Percentiles rank a stretch among this genome's conserved stretches.
Evolutionary conservation across 768 basidiomycete species (phyloP).

Genomic region (Leccinum subgranulosum): DNA sequence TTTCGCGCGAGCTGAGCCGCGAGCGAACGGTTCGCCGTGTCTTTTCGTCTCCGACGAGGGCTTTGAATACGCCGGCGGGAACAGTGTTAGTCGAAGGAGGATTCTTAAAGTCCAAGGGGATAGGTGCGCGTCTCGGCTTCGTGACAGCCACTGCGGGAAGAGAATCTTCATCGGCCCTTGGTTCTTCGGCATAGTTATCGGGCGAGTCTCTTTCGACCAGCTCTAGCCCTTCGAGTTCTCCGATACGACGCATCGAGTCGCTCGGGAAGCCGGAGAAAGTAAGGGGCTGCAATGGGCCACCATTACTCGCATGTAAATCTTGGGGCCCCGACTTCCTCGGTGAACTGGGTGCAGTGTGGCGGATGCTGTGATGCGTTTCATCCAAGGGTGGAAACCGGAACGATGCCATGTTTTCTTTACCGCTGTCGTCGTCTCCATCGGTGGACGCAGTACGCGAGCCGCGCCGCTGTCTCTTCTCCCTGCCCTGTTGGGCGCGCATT

Average conservation of each 20-base stretch:
- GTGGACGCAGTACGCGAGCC: conserved; percentile 38
- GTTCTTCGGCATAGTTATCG: conserved; percentile 7
- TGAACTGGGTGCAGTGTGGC: conserved; percentile 43
- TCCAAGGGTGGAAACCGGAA: conserved; percentile 69
- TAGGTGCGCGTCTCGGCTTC: conserved; percentile 64
- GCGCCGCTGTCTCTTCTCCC: conserved; percentile 75
- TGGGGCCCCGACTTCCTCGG: conserved; percentile 32
- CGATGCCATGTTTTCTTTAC: conserved; percentile 59
- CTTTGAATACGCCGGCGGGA: conserved; percentile 85
- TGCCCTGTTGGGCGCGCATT: conserved; percentile 51
- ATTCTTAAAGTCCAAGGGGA: conserved; percentile 76
- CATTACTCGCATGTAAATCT: conserved; percentile 14
- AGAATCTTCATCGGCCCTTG: conserved; percentile 12
- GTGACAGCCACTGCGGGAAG: conserved; percentile 15
- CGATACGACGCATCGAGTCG: conserved; percentile 25
- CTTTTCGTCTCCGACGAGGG: conserved; percentile 64
- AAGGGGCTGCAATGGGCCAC: conserved; percentile 42
- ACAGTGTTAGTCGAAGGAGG: conserved; percentile 68
- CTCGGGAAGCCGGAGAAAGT: conserved; percentile 64
- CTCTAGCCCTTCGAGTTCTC: conserved; percentile 11
- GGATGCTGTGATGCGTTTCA: conserved; percentile 48
- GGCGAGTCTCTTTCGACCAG: conserved; percentile 8
- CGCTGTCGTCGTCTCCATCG: conserved; percentile 47
- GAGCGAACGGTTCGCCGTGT: conserved; percentile 73
- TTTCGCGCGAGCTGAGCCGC: conserved; percentile 69